Conservation (phyloP, 1,284 basidiomycete genomes). For the Cutaneotrichosporon arboriforme region DNA sequence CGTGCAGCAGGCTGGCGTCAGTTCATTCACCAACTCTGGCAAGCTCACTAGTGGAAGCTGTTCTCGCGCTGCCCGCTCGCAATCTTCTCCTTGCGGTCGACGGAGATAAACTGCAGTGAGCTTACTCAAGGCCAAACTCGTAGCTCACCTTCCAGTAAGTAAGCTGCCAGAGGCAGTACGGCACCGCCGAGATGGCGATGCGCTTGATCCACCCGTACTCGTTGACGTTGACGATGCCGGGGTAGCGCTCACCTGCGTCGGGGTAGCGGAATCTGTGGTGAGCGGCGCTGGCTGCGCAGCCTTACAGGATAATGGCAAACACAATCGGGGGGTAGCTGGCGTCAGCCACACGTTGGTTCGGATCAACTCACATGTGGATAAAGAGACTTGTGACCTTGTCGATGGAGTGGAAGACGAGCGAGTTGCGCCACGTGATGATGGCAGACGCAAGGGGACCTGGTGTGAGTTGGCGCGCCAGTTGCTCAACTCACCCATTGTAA, state of each 20-base stretch:
- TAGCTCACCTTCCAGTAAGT: slow-evolving; percentile 74
- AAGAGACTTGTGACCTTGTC: slow-evolving; percentile 90
- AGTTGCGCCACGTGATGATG: slow-evolving; percentile 94
- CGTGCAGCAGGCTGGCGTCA: slow-evolving; percentile 59
- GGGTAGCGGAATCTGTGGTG: slow-evolving; percentile 13
- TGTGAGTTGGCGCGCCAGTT: slow-evolving; percentile 11
- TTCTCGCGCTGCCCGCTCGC: slow-evolving; percentile 79
- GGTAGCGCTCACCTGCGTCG: slow-evolving; percentile 60
- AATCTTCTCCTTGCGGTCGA: slow-evolving; percentile 77
- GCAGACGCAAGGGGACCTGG: slow-evolving; percentile 76
- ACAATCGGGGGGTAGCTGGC: slow-evolving; percentile 64
- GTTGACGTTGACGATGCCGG: slow-evolving; percentile 59
- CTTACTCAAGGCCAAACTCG: not conserved
- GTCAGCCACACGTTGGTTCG: not conserved
- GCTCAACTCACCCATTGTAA: slow-evolving; percentile 60
- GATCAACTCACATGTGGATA: slow-evolving; percentile 64
- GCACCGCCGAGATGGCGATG: slow-evolving; percentile 42
- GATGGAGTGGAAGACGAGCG: slow-evolving; percentile 85
- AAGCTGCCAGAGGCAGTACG: slow-evolving; percentile 73
- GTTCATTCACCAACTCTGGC: not conserved
- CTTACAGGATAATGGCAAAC: slow-evolving; percentile 79
- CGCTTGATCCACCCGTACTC: slow-evolving; percentile 46
- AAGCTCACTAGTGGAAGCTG: slow-evolving; percentile 62
- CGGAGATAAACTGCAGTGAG: slow-evolving; percentile 62
- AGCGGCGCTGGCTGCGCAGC: slow-evolving; percentile 10